Conservation (phyloP, 495 filamentous ascomycete genomes). For the Parmelia sp. region DNA sequence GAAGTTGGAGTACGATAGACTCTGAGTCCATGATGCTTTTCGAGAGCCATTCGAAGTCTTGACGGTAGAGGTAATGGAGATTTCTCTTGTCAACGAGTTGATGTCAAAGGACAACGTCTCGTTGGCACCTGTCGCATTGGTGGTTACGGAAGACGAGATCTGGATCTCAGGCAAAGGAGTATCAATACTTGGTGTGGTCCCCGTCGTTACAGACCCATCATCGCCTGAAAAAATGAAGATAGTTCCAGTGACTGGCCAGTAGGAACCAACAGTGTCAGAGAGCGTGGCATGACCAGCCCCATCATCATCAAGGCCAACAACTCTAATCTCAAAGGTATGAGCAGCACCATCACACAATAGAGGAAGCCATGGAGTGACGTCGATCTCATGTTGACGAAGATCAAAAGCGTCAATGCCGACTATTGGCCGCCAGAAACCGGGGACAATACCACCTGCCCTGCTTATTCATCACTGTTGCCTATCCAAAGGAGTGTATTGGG, state of each 20-base stretch:
- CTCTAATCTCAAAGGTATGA: slow-evolving; percentile 66
- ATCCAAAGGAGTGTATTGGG: too few relatives aligned
- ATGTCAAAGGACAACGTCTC: slow-evolving; percentile 56
- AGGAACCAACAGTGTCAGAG: slow-evolving; percentile 55
- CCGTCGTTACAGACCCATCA: slow-evolving; percentile 45
- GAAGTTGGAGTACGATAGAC: slow-evolving; percentile 49
- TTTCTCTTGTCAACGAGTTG: slow-evolving; percentile 43
- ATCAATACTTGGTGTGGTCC: slow-evolving; percentile 31
- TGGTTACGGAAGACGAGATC: slow-evolving; percentile 36
- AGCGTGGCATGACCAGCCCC: slow-evolving; percentile 43
- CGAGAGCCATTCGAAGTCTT: slow-evolving; percentile 37
- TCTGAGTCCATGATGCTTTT: slow-evolving; percentile 56
- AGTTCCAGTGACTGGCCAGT: slow-evolving; percentile 80
- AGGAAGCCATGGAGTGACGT: slow-evolving; percentile 72
- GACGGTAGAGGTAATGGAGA: slow-evolving; percentile 50
- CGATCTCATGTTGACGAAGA: slow-evolving; percentile 73
- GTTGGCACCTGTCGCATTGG: slow-evolving; percentile 49
- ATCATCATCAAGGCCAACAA: slow-evolving; percentile 57
- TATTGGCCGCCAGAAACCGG: slow-evolving; percentile 76
- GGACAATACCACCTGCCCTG: slow-evolving; percentile 74
- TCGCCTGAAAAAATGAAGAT: slow-evolving; percentile 67
- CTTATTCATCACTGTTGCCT: too few relatives aligned
- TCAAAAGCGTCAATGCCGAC: slow-evolving; percentile 84
- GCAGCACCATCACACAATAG: slow-evolving; percentile 55
- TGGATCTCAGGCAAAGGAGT: slow-evolving; percentile 40